These are phyloP conservation scores for Lenzites betulinus DNA, from an alignment of 768 basidiomycete genomes.

Conservation along the genomic window DNA sequence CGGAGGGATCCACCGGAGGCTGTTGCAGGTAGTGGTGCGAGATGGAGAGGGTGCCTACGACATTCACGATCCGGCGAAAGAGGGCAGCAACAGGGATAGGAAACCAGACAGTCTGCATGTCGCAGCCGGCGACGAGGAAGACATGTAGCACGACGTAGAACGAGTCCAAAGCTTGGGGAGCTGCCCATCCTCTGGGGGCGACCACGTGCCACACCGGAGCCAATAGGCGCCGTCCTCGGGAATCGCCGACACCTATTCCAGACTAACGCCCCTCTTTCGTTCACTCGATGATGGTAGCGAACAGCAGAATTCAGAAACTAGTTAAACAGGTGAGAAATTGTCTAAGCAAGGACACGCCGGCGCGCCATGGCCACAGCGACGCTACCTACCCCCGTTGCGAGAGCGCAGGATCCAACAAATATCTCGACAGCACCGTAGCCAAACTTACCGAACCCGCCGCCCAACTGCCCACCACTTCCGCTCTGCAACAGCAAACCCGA, in stretches of 20 bases:
- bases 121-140: slow-evolving; percentile 18
- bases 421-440: slow-evolving; percentile 23
- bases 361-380: slow-evolving; percentile 8
- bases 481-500: slow-evolving; percentile 16
- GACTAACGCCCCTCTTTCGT: too few species aligned
- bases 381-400: slow-evolving; percentile 14
- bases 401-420: slow-evolving; percentile 24
- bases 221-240: background rate
- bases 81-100: slow-evolving; percentile 62
- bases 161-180: slow-evolving; percentile 5
- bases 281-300: too few species aligned
- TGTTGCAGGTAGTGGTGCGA: slow-evolving; percentile 61
- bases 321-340: too few species aligned
- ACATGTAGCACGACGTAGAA: slow-evolving; percentile 21
- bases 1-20: slow-evolving; percentile 22
- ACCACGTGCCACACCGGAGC: background rate
- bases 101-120: slow-evolving; percentile 50
- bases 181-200: background rate
- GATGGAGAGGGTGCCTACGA: slow-evolving; percentile 68
- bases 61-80: slow-evolving; percentile 66
- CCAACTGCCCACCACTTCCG: slow-evolving; percentile 7
- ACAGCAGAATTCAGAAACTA: too few species aligned
- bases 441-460: slow-evolving; percentile 15
- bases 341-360: background rate
- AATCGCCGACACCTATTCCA: too few species aligned